Evolutionary conservation across 2,329 filamentous ascomycete species (phyloP), one percentile per base, ranked within the genome.

Genomic region (Diplodia mutila): DNA sequence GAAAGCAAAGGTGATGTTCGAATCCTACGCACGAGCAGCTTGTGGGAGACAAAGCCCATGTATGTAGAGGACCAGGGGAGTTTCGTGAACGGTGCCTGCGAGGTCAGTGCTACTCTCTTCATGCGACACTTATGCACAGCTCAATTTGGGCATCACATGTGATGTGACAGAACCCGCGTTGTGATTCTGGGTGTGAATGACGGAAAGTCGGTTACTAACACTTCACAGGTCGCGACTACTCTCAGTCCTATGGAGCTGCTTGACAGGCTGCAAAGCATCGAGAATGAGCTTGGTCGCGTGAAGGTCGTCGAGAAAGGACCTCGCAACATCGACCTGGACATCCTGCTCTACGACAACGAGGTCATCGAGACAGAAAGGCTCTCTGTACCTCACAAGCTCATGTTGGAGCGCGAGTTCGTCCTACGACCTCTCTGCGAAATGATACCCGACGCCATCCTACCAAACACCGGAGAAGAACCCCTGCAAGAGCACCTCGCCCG

Each of bases 11-110:
- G 87, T 25, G 89, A 88, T 39, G 92, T 98, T 75, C 87, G 81
- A 65, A 86, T 99, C 48, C 85, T 88, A 74, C 85, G 90, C 73
- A 97, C 94, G 0, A 98, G 94, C 78, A 90, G 89, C 69, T 83
- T 99, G 3, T 99, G 95, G 86, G 93, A 98, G 81, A 99, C 94
- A 3, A 89, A 92, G 73, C 93, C 95, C 25, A 99, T 99, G 95
- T 99, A 99, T 79, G 91, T 97, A 70, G 82, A 91, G 70, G 91
- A 97, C 70, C 95, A 99, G 78, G 89, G 89, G 70, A 87, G 87
- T 34, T 99, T 99, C 76, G 82, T 97, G 57, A 99, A 99, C 76
- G 95, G 93, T 23, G 94, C 90, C 67, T 97, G 93, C 78, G 92
- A 97, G 88, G 93, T 96, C 78, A 77, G 88, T 66, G 25, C 14